Evolutionary conservation across 495 filamentous ascomycete genomes (phyloP), one percentile per base, ranked within the genome.

Genomic region (Entonaema liquescens): DNA sequence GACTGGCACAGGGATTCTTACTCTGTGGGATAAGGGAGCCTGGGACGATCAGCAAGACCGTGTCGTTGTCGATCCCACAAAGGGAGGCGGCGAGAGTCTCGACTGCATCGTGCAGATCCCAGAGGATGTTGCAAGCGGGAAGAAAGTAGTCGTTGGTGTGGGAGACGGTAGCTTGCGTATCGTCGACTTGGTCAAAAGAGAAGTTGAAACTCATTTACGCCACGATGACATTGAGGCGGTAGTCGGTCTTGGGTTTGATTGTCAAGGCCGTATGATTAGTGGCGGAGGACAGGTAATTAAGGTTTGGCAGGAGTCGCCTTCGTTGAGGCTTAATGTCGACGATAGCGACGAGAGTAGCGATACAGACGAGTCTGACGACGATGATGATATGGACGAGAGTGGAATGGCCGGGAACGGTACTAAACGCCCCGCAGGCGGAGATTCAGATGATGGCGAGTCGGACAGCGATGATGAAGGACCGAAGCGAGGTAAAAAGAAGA

Each of bases 31-130:
- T 74, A 91, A 88, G 70, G 95, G 94, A 1, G 86, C 89, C 1
- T 98, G 95, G 94, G 94, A 97, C 72, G 94, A 97, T 79, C 93
- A 97, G 77, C 92, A 95, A 68, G 93, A 97, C 77, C 87, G 93
- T 4, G 89, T 98, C 65, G 86, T 91, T 53, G 85, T 97, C 8
- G 85, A 89, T 59, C 79, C 83, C 19, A 86, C 81, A 17, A 89
- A 86, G 31, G 85, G 84, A 25, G 83, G 83, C 17, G 83, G 74
- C 40, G 93, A 94, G 69, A 89, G 89, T 47, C 76, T 96, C 38
- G 93, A 97, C 76, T 84, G 87, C 19, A 79, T 96, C 73, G 82
- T 89, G 2, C 79, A 88, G 19, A 81, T 91, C 9, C 91, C 92
- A 0, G 88, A 90, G 19, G 85, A 84, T 49, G 76, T 93, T 2